Evolutionary conservation across 345 rosid species (phyloP), one percentile per base, ranked within the genome.

Genomic region (Euphorbia lathyris): DNA sequence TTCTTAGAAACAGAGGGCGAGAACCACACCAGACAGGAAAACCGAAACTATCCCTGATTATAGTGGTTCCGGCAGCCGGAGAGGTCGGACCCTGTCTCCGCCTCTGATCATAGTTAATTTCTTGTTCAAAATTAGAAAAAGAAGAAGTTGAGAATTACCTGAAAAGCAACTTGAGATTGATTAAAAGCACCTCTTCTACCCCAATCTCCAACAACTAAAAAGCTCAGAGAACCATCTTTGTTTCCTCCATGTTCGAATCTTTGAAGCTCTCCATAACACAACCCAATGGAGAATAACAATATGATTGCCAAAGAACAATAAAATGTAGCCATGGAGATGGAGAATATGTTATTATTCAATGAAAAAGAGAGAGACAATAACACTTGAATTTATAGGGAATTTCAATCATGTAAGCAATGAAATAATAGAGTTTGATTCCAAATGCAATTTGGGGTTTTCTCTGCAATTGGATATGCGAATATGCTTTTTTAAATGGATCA

Each of bases 151-250:
- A n/a, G n/a, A n/a, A 74, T 40, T 45, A 45, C 78, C 73, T 75
- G 74, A 34, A 57, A 17, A 23, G 78, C 78, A 47, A 75, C 78
- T 56, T 58, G 59, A 58, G 78, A 69, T 50, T 75, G 78, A 70
- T 75, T 75, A 34, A 30, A 75, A 16, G 61, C 65, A 20, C 78
- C 78, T 64, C 61, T 63, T 56, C 78, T 45, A 34, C 78, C 78
- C 78, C 78, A 75, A 38, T 75, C 78, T 32, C 78, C 78, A 26
- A 75, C 26, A 12, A 75, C 78, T 74, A 75, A 29, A 20, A 69
- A 26, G 60, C 77, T 67, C 1, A 74, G 68, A 62, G 77, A 74
- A 3, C 67, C 68, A 13, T 68, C 77, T n/a, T 30, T 50, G 25
- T 67, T 74, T 29, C 63, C 19, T 5, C 23, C 19, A 2, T 62